phyloP scores from a whole-genome alignment of 2,329 filamentous ascomycete species.

The Diplocarpon rosae region DNA sequence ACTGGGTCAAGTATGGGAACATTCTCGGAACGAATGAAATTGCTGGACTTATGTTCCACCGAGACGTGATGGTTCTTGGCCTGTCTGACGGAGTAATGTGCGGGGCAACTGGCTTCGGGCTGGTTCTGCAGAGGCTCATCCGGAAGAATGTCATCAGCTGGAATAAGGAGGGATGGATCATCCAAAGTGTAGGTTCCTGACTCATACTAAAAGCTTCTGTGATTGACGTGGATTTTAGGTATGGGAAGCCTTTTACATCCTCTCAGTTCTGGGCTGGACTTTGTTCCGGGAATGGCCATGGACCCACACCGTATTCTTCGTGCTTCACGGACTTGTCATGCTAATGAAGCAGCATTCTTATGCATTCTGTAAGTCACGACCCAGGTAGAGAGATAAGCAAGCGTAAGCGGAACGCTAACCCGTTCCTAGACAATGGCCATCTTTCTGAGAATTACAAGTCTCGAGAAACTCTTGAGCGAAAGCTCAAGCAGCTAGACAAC shows the following conservation, averaged over 20 bases:
- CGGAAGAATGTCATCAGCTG: conserved; percentile 51
- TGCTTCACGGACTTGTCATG: conserved; percentile 63
- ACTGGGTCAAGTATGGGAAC: conserved; percentile 58
- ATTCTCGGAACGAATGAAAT: conserved; percentile 63
- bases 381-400: neutral
- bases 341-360: conserved; percentile 80
- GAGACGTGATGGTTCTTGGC: conserved; percentile 42
- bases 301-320: conserved; percentile 72
- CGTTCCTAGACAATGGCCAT: conserved; percentile 50
- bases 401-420: conserved; percentile 4
- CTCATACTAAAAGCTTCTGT: neutral
- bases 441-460: conserved; percentile 49
- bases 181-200: conserved; percentile 47
- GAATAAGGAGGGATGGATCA: conserved; percentile 58
- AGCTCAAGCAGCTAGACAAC: conserved; percentile 46
- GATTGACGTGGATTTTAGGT: conserved; percentile 30
- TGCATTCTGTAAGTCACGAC: conserved; percentile 41
- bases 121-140: conserved; percentile 52
- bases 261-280: conserved; percentile 51
- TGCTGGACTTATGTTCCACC: conserved; percentile 53
- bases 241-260: conserved; percentile 59
- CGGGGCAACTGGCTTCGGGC: conserved; percentile 51
- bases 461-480: conserved; percentile 33
- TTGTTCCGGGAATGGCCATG: conserved; percentile 68
- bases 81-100: conserved; percentile 62